phyloP scores from a whole-genome alignment of 768 basidiomycete genomes.

The Boletellus sp. region DNA sequence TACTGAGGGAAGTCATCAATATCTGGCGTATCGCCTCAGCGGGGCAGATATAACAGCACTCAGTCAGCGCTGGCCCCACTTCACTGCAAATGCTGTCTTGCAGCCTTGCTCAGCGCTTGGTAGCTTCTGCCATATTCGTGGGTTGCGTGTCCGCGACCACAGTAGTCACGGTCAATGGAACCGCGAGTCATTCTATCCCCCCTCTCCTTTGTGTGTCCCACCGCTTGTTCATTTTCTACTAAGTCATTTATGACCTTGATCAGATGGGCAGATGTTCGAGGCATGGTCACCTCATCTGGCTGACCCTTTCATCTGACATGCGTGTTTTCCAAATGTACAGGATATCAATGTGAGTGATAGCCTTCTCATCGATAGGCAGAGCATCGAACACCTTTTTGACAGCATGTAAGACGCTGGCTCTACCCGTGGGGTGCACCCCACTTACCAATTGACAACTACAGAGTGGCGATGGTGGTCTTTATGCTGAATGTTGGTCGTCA shows the following conservation, averaged over 20 bases:
- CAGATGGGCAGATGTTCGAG: constrained; percentile 60
- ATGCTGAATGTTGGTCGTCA: constrained; percentile 47
- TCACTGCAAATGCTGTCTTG: constrained; percentile 3
- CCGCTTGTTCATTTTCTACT: neutral
- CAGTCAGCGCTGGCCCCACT: too few species aligned
- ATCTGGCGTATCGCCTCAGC: neutral
- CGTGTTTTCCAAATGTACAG: constrained; percentile 24
- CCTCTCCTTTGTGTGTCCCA: constrained; percentile 43
- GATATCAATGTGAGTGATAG: constrained; percentile 53
- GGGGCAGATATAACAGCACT: neutral
- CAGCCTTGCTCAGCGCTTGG: neutral
- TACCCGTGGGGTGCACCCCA: neutral
- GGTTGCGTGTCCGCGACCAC: constrained; percentile 5
- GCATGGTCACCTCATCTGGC: constrained; percentile 24
- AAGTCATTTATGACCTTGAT: neutral
- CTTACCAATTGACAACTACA: constrained; percentile 25
- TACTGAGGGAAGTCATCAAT: too few species aligned
- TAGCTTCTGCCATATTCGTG: constrained; percentile 2
- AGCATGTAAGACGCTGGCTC: constrained; percentile 32
- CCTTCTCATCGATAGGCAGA: neutral
- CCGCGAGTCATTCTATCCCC: constrained; percentile 50
- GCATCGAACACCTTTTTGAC: neutral
- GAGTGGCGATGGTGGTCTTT: constrained; percentile 65
- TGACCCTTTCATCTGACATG: neutral
- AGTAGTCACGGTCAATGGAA: constrained; percentile 42